Evolutionary conservation across 495 filamentous ascomycete species (phyloP).

Genomic region (Polyplosphaeria fusca): DNA sequence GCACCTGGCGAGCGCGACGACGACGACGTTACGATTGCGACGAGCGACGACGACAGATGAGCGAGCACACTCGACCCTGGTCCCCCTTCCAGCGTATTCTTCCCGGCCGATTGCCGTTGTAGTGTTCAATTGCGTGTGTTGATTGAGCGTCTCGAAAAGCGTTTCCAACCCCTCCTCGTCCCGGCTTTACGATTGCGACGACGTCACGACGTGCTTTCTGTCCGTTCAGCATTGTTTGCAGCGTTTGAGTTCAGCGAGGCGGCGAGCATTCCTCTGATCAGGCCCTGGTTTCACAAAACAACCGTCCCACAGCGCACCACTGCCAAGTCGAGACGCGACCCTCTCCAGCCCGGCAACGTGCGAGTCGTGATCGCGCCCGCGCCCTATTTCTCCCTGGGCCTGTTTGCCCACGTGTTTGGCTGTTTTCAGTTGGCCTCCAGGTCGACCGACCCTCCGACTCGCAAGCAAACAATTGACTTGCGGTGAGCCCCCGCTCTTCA

Average conservation of each 20-base stretch:
- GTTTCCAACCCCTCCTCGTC: not conserved
- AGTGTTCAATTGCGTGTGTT: constrained; percentile 25
- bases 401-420: constrained; percentile 37
- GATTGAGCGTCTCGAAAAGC: constrained; percentile 26
- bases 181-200: constrained; percentile 32
- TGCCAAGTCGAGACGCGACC: constrained; percentile 25
- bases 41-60: constrained; percentile 23
- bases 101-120: constrained; percentile 18
- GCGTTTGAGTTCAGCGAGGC: constrained; percentile 28
- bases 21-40: constrained; percentile 22
- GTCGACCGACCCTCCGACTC: constrained; percentile 13
- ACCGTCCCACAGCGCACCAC: constrained; percentile 10
- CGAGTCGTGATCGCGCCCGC: constrained; percentile 5
- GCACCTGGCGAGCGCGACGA: constrained; percentile 22
- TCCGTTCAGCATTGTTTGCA: constrained; percentile 36
- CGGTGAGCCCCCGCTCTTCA: constrained; percentile 16
- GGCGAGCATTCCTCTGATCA: constrained; percentile 24
- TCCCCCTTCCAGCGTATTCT: constrained; percentile 17
- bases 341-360: not conserved
- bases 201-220: constrained; percentile 36
- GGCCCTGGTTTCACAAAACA: constrained; percentile 27
- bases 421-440: constrained; percentile 17
- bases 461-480: constrained; percentile 33
- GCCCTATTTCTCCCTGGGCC: constrained; percentile 2
- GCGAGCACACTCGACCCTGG: not conserved